These are phyloP conservation scores for Cucumis hystrix DNA, from an alignment of 306 rosid species.

Conservation along the genomic window DNA sequence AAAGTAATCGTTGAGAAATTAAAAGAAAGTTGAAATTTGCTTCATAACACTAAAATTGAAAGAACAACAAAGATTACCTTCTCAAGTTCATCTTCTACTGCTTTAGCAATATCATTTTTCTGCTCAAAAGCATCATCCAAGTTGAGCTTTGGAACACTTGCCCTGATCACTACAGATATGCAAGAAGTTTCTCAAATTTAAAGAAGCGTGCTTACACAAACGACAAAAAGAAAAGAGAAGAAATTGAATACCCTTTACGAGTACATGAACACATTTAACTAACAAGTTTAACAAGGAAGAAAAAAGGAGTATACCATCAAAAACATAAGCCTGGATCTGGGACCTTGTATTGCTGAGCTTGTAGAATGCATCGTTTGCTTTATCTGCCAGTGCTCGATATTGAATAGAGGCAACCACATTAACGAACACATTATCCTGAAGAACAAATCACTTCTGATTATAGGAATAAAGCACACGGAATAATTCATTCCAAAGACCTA, in stretches of 20 bases:
- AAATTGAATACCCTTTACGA: not conserved
- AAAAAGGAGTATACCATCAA: slow-evolving; percentile 47
- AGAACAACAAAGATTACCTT: slow-evolving; percentile 29
- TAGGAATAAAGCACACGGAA: not conserved
- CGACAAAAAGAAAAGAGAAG: not conserved
- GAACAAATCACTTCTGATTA: slow-evolving; percentile 11
- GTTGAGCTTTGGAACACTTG: slow-evolving; percentile 78
- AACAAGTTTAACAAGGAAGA: not conserved
- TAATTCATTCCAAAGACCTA: not conserved
- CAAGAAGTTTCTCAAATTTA: not conserved
- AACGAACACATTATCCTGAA: slow-evolving; percentile 88
- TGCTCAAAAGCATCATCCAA: slow-evolving; percentile 92
- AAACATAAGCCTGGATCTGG: slow-evolving; percentile 92
- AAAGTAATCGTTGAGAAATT: not conserved
- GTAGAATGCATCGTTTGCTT: slow-evolving; percentile 87
- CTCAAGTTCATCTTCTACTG: slow-evolving; percentile 86
- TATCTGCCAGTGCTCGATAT: slow-evolving; percentile 71
- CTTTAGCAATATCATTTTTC: slow-evolving; percentile 85
- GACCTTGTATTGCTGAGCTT: slow-evolving; percentile 78
- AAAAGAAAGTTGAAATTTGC: not conserved
- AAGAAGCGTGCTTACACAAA: not conserved
- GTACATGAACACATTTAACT: not conserved
- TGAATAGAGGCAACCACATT: slow-evolving; percentile 89
- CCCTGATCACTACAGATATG: slow-evolving; percentile 52
- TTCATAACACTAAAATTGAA: not conserved